Evolutionary conservation across 2,329 filamentous ascomycete species (phyloP).

Genomic region (Colletotrichum coccodes): DNA sequence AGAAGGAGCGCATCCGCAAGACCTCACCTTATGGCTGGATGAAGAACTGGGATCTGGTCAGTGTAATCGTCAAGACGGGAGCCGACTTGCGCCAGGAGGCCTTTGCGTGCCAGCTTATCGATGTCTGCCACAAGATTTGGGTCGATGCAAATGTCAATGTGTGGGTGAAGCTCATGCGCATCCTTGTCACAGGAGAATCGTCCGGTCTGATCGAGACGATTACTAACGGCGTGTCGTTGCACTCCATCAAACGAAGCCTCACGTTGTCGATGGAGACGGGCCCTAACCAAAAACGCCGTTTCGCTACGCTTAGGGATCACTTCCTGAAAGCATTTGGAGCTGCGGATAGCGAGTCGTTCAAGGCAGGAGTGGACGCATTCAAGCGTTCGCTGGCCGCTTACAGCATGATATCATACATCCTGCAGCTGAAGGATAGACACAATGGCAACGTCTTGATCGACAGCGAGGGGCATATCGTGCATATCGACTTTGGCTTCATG

Average conservation of each 20-base stretch:
- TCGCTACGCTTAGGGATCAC: conserved; percentile 84
- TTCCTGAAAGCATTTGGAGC: conserved; percentile 83
- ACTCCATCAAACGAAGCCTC: conserved; percentile 84
- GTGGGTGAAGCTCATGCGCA: conserved; percentile 92
- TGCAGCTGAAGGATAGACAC: conserved; percentile 87
- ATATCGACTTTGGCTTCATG: conserved; percentile 94
- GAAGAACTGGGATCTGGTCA: conserved; percentile 90
- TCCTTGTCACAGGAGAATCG: conserved; percentile 85
- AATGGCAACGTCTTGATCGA: conserved; percentile 90
- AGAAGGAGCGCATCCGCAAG: conserved; percentile 85
- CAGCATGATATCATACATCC: conserved; percentile 84
- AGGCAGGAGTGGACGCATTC: conserved; percentile 80
- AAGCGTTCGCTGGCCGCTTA: conserved; percentile 86
- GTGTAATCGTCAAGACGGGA: conserved; percentile 88
- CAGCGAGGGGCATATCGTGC: conserved; percentile 86
- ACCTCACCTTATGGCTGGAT: conserved; percentile 89
- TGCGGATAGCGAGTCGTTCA: conserved; percentile 74
- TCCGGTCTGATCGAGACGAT: conserved; percentile 89
- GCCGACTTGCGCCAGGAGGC: conserved; percentile 86
- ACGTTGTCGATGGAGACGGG: conserved; percentile 81
- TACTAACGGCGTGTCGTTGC: conserved; percentile 87
- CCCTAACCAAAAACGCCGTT: conserved; percentile 72
- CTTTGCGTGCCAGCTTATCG: conserved; percentile 86
- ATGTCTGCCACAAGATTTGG: conserved; percentile 86
- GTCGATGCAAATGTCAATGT: conserved; percentile 78